phyloP scores from a whole-genome alignment of 345 rosid species.

The Aegle marmelos region DNA sequence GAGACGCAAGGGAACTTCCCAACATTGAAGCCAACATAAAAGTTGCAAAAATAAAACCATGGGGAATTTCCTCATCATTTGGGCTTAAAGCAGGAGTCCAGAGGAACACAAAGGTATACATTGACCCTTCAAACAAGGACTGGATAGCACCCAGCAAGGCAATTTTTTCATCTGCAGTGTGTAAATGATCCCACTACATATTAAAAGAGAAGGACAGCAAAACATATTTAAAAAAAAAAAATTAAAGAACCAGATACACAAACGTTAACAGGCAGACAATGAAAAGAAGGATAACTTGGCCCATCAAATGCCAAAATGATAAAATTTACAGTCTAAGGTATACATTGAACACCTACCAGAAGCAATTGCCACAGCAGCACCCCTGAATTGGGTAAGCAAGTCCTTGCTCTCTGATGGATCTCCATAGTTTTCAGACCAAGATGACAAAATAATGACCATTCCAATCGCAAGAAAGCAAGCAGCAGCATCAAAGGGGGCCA shows the following conservation, averaged over 20 bases:
- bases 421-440: constrained; percentile 89
- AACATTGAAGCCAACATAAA: constrained; percentile 97
- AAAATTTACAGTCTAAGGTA: background rate
- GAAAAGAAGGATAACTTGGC: background rate
- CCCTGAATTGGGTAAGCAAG: constrained; percentile 82
- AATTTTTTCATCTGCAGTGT: constrained; percentile 78
- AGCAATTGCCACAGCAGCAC: constrained; percentile 90
- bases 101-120: constrained; percentile 98
- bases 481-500: constrained; percentile 96
- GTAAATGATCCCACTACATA: constrained; percentile 9
- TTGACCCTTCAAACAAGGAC: constrained; percentile 94
- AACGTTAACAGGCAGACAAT: background rate
- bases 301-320: constrained; percentile 10
- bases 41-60: constrained; percentile 95
- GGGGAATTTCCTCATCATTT: constrained; percentile 86
- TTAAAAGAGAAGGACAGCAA: background rate
- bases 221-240: background rate
- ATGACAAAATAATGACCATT: constrained; percentile 73
- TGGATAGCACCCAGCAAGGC: constrained; percentile 95
- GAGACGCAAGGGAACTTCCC: constrained; percentile 97
- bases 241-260: background rate
- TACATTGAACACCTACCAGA: constrained; percentile 56
- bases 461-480: constrained; percentile 93
- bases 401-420: constrained; percentile 93
- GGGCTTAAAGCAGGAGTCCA: constrained; percentile 99